These are phyloP conservation scores for Aureococcus anophagefferens DNA, from an alignment of 108 stramenopile genomes.

Conservation along the genomic window DNA sequence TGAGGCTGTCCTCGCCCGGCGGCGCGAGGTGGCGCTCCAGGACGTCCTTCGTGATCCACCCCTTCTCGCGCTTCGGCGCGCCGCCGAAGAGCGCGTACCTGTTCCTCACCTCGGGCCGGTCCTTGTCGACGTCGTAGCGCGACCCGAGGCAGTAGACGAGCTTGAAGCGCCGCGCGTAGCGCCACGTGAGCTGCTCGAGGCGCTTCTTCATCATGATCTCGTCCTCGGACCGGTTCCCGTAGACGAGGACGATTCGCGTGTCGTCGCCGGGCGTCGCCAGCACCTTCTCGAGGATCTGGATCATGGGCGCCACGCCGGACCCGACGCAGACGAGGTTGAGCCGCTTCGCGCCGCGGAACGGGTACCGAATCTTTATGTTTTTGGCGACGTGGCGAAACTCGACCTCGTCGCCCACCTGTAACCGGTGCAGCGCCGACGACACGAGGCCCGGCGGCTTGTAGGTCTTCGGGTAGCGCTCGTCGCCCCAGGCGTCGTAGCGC, in stretches of 20 bases:
- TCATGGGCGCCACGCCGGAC: constrained; percentile 87
- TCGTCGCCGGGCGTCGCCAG: constrained; percentile 66
- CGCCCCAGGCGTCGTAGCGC: too few relatives aligned
- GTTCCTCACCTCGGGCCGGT: constrained; percentile 1
- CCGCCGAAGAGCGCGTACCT: constrained; percentile 36
- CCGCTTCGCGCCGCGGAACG: too few relatives aligned
- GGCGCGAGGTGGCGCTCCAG: constrained; percentile 62
- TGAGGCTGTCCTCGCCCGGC: constrained; percentile 55
- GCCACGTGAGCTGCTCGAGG: constrained; percentile 71
- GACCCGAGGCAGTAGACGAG: constrained; percentile 89
- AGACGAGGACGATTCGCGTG: constrained; percentile 75
- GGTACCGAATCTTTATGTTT: too few relatives aligned
- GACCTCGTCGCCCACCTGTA: too few relatives aligned
- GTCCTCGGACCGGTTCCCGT: constrained; percentile 79
- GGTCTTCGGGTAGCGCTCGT: too few relatives aligned
- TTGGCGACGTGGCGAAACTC: too few relatives aligned
- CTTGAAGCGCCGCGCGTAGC: too few relatives aligned
- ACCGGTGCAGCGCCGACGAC: too few relatives aligned
- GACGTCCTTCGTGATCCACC: constrained; percentile 75
- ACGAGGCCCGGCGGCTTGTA: too few relatives aligned
- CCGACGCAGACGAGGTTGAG: constrained; percentile 95
- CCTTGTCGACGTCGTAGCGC: too few relatives aligned
- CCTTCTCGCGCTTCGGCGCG: too few relatives aligned
- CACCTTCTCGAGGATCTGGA: constrained; percentile 80
- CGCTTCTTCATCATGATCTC: constrained; percentile 77